Base-by-base conservation (phyloP, 495 filamentous ascomycete genomes). In the Daldinia loculata region DNA sequence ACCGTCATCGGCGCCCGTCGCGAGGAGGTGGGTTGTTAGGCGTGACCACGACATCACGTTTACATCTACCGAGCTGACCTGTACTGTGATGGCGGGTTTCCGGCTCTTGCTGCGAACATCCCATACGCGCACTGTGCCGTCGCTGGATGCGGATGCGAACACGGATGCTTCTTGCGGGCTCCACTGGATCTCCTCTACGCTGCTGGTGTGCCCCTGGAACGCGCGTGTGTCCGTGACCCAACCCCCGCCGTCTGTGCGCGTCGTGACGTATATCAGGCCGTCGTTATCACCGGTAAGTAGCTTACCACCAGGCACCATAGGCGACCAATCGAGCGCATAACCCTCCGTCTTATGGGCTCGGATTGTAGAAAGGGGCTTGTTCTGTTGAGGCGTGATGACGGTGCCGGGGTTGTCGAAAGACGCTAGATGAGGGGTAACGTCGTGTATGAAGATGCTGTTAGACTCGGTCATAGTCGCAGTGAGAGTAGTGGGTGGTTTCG, bases 171-270 rank as follows among this genome's bases (percentile, higher is more conserved):
- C 95, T 55, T 89, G 91, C 0, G 95, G 95, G 24, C 91, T 94
- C 95, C 95, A 99, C 76, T 98, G 95, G 34, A 99, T 82, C 75
- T 99, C 95, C 81, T 99, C 95, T 19, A 99, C 89, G 43, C 92
- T 94, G 50, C 90, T 89, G 4, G 85, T 85, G 82, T 98, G 95
- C 27, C 93, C 93, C 12, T 85, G 88, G 79, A 94, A 95, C 5
- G 94, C 87, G 27, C 90, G 85, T 0, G 85, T 90, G 73, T 95
- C 92, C 6, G 92, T 94, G 4, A 92, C 90, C 88, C 93, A 97
- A 53, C 90, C 90, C 26, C 93, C 95, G 39, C 92, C 93, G 72
- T 95, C 91, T 19, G 91, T 93, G 63, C 92, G 85, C 14, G 92
- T 93, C 8, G 94, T 97, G 43, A 88, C 82, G 79, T 93, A 98